Base-by-base conservation (phyloP, 768 basidiomycete species). In the Lentinula raphanica region DNA sequence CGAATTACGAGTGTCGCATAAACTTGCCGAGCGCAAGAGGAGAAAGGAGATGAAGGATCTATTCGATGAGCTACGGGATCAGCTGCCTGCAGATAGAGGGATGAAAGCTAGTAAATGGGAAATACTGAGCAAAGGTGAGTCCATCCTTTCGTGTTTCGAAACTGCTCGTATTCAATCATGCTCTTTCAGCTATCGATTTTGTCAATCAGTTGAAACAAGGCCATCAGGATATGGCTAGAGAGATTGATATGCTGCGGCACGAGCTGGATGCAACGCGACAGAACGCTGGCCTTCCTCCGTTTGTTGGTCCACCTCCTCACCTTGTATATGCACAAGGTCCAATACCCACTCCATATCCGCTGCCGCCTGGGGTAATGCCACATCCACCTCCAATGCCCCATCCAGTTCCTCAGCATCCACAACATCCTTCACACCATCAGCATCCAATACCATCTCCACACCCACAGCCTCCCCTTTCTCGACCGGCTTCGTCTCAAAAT, bases 51-150 rank as follows among this genome's bases (percentile, higher is more conserved):
- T 99, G 97, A 97, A 97, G 69, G 95, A 98, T 59, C 71, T 99
- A 44, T 98, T 98, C 68, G 97, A 99, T 64, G 97, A 99, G 70
- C 74, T 99, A 62, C 82, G 94, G 58, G 95, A 97, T 70, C 86
- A 92, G 66, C 76, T 99, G 25, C 97, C 97, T 1, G 88, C 88
- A 53, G 94, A 94, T 75, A 83, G 90, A 54, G 94, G 89, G 42
- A 91, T 94, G 86, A 98, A 98, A 69, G 90, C 93, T 19, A 94
- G 92, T 75, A 99, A 99, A 75, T 98, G 96, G 97, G 97, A 99
- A 76, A 98, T 98, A 60, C 74, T 99, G 32, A 95, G 88, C 73
- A 96, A 97, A 86, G 92, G 95, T 92, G 63, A 62, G 80, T 69
- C 21, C 51, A 39, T 32, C 32, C 23, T 49, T n/a, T 38, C 48